A percentile compares a stretch with the other conserved stretches of the same genome.
Evolutionary conservation across 208 protist species (phyloP).

Genomic region (Endotrypanum monterogeii): DNA sequence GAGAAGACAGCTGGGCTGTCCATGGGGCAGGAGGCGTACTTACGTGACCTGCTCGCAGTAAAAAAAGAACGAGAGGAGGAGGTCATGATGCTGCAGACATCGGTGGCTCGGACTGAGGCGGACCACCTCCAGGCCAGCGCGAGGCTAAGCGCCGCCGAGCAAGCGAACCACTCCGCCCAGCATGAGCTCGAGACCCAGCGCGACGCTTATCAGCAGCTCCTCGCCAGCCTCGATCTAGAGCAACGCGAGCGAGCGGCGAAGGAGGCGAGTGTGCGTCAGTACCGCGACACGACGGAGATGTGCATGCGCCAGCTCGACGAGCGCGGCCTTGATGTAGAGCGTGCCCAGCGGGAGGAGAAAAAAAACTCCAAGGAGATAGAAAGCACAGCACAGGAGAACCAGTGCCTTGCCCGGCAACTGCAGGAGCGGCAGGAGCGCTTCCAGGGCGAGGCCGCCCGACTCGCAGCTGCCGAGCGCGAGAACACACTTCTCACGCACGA

Average conservation of each 20-base stretch:
- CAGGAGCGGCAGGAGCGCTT: constrained; percentile 79
- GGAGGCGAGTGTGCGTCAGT: constrained; percentile 92
- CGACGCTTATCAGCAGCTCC: constrained; percentile 57
- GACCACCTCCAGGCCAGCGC: constrained; percentile 57
- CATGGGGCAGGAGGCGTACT: constrained; percentile 94
- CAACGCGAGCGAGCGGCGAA: constrained; percentile 72
- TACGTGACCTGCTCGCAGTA: constrained; percentile 93
- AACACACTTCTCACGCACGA: constrained; percentile 84
- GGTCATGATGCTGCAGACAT: constrained; percentile 61
- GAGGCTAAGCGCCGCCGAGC: constrained; percentile 9
- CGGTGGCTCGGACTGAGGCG: constrained; percentile 55
- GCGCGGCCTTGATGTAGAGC: constrained; percentile 36
- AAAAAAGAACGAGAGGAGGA: constrained; percentile 95
- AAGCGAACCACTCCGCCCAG: constrained; percentile 17
- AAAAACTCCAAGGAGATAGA: constrained; percentile 34
- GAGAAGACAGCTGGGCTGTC: constrained; percentile 93
- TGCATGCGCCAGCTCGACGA: constrained; percentile 61
- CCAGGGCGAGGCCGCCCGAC: constrained; percentile 62
- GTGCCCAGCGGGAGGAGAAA: constrained; percentile 47
- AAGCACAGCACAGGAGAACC: constrained; percentile 45
- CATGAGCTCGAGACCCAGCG: constrained; percentile 47
- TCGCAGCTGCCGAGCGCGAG: constrained; percentile 81
- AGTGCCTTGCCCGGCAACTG: constrained; percentile 45
- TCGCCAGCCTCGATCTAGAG: constrained; percentile 67
- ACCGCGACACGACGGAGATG: constrained; percentile 68